phyloP scores from a whole-genome alignment of 2,329 filamentous ascomycete genomes.

The Esteya vermicola region DNA sequence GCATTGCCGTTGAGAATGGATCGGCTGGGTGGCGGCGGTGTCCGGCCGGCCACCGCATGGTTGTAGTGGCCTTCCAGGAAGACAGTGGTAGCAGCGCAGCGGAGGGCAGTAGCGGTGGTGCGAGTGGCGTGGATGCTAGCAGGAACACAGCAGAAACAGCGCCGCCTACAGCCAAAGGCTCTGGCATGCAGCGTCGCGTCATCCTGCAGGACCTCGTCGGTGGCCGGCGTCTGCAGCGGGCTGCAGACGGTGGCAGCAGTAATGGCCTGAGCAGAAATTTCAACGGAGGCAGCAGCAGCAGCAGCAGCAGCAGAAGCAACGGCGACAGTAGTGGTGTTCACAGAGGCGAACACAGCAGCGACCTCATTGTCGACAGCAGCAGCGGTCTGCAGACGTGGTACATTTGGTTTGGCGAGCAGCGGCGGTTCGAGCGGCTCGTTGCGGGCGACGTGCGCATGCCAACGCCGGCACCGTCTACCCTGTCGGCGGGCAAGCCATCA shows the following conservation, averaged over 20 bases:
- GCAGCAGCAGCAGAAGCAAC: no score
- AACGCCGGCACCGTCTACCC: conserved; percentile 18
- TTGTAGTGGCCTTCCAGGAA: conserved; percentile 61
- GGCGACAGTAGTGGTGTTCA: no score
- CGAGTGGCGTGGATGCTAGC: not conserved
- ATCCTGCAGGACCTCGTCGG: conserved; percentile 65
- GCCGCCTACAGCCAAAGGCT: no score
- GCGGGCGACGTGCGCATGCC: conserved; percentile 32
- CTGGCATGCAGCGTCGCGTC: conserved; percentile 51
- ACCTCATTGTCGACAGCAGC: no score
- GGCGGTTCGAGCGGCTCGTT: conserved; percentile 31
- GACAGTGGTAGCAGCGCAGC: no score
- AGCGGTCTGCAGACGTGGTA: conserved; percentile 5
- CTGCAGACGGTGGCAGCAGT: no score
- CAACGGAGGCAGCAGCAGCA: no score
- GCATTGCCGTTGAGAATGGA: conserved; percentile 63
- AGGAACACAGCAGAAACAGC: no score
- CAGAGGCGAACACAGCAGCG: no score
- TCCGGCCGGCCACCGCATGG: conserved; percentile 69
- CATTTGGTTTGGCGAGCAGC: conserved; percentile 19
- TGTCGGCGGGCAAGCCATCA: conserved; percentile 12
- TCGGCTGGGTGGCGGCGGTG: conserved; percentile 74
- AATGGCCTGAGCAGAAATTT: no score
- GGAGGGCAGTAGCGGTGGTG: no score
- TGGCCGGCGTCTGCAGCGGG: conserved; percentile 53